phyloP scores from a whole-genome alignment of 1,284 basidiomycete species.

The Apiotrichum sp. region DNA sequence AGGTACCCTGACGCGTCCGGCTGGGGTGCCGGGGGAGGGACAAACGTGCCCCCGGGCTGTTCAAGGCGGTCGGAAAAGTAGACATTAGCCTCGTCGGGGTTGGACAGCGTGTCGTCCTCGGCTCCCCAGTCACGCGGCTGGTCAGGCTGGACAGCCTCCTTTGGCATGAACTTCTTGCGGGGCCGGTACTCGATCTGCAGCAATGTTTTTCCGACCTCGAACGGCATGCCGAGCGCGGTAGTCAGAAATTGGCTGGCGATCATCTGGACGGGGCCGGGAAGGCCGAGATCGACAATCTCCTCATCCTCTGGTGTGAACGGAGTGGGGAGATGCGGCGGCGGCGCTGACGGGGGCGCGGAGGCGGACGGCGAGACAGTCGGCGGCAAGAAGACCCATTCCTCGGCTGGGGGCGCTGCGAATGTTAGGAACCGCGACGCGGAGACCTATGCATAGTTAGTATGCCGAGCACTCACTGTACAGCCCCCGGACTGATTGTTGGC shows the following conservation, averaged over 20 bases:
- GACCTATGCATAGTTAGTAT: not conserved
- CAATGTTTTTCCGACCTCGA: slow-evolving; percentile 91
- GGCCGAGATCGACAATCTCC: slow-evolving; percentile 21
- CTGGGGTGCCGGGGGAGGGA: slow-evolving; percentile 25
- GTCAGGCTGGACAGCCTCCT: slow-evolving; percentile 20
- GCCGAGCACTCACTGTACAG: slow-evolving; percentile 23
- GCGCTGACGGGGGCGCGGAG: slow-evolving; percentile 19
- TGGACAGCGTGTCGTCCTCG: slow-evolving; percentile 35
- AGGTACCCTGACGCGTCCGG: slow-evolving; percentile 67
- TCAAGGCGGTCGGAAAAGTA: slow-evolving; percentile 51
- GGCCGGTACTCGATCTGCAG: slow-evolving; percentile 98
- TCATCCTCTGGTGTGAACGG: slow-evolving; percentile 25
- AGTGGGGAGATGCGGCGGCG: slow-evolving; percentile 34
- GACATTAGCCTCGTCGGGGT: slow-evolving; percentile 51
- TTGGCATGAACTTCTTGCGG: slow-evolving; percentile 49
- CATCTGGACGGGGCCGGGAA: slow-evolving; percentile 39
- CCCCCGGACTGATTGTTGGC: slow-evolving; percentile 19
- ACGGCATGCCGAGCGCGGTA: slow-evolving; percentile 86
- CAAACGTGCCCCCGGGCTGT: slow-evolving; percentile 23
- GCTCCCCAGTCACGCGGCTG: slow-evolving; percentile 24
- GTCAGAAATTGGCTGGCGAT: slow-evolving; percentile 60
- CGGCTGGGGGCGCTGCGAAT: slow-evolving; percentile 38
- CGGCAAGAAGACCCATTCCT: slow-evolving; percentile 49
- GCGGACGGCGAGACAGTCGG: slow-evolving; percentile 33
- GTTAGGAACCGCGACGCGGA: slow-evolving; percentile 1